Conservation (phyloP, 805 yeast species). For the Yarrowia porcina region DNA sequence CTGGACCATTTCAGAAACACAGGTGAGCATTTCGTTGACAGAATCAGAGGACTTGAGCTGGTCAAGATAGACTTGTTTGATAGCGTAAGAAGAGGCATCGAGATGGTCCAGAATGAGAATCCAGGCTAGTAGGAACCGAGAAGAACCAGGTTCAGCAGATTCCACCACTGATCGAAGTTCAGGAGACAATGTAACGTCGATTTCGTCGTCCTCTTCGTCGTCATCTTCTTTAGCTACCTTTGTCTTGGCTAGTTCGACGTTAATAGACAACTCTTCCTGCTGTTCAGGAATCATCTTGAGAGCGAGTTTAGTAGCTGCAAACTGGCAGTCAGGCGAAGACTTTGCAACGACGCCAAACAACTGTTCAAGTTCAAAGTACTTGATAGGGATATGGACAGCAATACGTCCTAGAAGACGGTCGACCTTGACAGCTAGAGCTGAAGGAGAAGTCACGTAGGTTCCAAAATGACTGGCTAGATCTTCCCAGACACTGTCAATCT, state of each 20-base stretch:
- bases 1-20: slow-evolving; percentile 13
- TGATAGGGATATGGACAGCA: slow-evolving; percentile 1
- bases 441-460: slow-evolving; percentile 6
- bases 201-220: slow-evolving; percentile 34
- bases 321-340: slow-evolving; percentile 25
- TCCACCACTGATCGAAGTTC: slow-evolving; percentile 20
- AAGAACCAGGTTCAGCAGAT: slow-evolving; percentile 8
- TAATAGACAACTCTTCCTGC: slow-evolving; percentile 34
- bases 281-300: slow-evolving; percentile 27
- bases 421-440: slow-evolving; percentile 18
- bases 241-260: slow-evolving; percentile 44
- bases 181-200: slow-evolving; percentile 22
- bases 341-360: slow-evolving; percentile 8
- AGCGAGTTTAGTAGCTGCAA: slow-evolving; percentile 30
- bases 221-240: slow-evolving; percentile 33
- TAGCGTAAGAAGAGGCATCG: slow-evolving; percentile 13
- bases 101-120: slow-evolving; percentile 17
- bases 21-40: slow-evolving; percentile 9
- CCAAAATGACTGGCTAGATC: slow-evolving; percentile 8
- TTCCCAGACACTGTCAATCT: slow-evolving; percentile 23
- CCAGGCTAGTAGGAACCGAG: slow-evolving; percentile 19
- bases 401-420: slow-evolving; percentile 19
- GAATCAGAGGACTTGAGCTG: slow-evolving; percentile 11
- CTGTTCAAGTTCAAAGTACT: slow-evolving; percentile 4
- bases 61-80: slow-evolving; percentile 22